Conservation (phyloP, 2,329 filamentous ascomycete genomes). For the Botrytis tulipae region DNA sequence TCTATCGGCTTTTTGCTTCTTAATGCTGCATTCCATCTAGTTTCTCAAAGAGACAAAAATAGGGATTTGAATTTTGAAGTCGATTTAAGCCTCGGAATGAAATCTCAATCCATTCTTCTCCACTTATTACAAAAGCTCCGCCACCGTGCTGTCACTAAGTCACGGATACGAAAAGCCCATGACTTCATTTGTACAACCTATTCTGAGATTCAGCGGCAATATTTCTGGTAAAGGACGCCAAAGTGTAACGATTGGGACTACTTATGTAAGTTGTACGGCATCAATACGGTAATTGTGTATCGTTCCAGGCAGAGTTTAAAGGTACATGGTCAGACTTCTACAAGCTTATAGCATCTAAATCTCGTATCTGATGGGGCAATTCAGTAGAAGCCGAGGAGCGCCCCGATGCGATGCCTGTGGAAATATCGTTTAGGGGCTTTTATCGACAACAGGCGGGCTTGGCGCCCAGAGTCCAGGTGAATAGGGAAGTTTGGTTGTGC, state of each 20-base stretch:
- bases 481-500: not conserved
- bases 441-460: not conserved
- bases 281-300: not conserved
- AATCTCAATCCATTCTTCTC: not conserved
- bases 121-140: not conserved
- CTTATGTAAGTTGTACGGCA: not conserved
- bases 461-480: not conserved
- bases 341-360: not conserved
- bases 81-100: not conserved
- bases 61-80: not conserved
- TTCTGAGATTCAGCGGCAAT: not conserved
- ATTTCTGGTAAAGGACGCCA: not conserved
- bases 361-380: not conserved
- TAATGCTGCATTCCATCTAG: no score
- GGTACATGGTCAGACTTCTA: not conserved
- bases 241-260: not conserved
- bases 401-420: not conserved
- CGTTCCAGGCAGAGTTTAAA: not conserved
- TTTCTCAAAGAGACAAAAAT: not conserved
- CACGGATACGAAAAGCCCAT: constrained; percentile 6
- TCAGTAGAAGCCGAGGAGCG: not conserved
- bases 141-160: not conserved
- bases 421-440: not conserved
- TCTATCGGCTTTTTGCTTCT: not conserved
- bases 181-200: not conserved